Evolutionary conservation across 169 alveolate genomes (phyloP), one percentile per base, ranked within the genome.

Genomic region (Plasmodium knowlesi): DNA sequence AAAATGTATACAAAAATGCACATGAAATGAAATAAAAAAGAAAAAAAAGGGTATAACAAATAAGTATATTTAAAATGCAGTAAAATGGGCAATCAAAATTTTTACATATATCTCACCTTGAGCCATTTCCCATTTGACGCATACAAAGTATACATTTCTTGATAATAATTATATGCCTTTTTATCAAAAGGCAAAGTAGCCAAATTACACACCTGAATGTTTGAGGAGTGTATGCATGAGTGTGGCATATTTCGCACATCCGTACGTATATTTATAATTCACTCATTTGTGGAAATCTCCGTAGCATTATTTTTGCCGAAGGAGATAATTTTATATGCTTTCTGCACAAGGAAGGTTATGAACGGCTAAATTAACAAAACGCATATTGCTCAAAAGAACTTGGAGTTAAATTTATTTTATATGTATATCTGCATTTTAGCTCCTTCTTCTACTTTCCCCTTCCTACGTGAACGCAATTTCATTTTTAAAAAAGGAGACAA

Each of bases 191-290:
- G 37, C 22, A 67, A 22, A 67, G 28, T 78, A 19, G 30, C 84
- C 32, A 78, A 78, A 39, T 19, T 78, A 70, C 84, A 76, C 83
- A 78, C 84, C 61, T 78, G 61, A 22, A 78, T 34, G 34, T 78
- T 19, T 22, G 61, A 78, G 39, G 70, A 78, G 37, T 67, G 84
- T 78, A 78, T 78, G 41, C 41, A 19, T 78, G 84, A 39, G 25
- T 39, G 61, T 39, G 4, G 28, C 50, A 46, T 37, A 78, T 22
- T 78, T 10, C 70, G 70, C 19, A 12, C 76, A 28, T 67, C 37
- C 37, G 6, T 22, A 22, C 32, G 16, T 67, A 67, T 28, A 67
- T 67, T 67, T 50, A 14, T 50, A 14, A 50, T 50, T 50, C 61
- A 50, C 61, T 16, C 61, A 50, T 50, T 50, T 50, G 22, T 50